phyloP scores from a whole-genome alignment of 176 grass and related monocot species.

The Saccharum officinarum region DNA sequence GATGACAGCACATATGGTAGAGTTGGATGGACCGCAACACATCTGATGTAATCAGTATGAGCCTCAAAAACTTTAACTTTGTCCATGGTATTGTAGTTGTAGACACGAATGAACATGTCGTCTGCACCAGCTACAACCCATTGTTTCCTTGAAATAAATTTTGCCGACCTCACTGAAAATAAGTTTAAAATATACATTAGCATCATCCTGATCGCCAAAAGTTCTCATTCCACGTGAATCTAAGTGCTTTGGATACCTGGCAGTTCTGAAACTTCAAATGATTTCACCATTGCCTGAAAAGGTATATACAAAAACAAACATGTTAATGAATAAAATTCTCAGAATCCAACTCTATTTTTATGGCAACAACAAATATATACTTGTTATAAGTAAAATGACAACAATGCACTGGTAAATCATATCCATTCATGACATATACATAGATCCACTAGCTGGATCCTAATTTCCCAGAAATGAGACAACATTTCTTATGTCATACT shows the following conservation, averaged over 20 bases:
- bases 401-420: neutral
- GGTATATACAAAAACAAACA: constrained; percentile 33
- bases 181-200: constrained; percentile 31
- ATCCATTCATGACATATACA: neutral
- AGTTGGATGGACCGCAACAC: constrained; percentile 96
- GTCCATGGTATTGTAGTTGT: constrained; percentile 97
- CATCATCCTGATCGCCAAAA: neutral
- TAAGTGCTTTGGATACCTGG: constrained; percentile 60
- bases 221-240: constrained; percentile 6
- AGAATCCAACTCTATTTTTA: neutral
- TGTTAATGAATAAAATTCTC: constrained; percentile 23
- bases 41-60: constrained; percentile 93
- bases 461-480: neutral
- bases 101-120: constrained; percentile 89
- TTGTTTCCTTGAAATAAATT: constrained; percentile 90
- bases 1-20: constrained; percentile 96
- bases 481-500: neutral
- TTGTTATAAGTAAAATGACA: neutral
- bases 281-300: constrained; percentile 95
- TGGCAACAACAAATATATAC: neutral
- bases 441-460: neutral
- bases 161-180: constrained; percentile 87
- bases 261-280: constrained; percentile 92
- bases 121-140: constrained; percentile 99
- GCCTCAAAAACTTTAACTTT: constrained; percentile 96